Evolutionary conservation across 768 basidiomycete species (phyloP), one percentile per base, ranked within the genome.

Genomic region (Termitomyces sp.): DNA sequence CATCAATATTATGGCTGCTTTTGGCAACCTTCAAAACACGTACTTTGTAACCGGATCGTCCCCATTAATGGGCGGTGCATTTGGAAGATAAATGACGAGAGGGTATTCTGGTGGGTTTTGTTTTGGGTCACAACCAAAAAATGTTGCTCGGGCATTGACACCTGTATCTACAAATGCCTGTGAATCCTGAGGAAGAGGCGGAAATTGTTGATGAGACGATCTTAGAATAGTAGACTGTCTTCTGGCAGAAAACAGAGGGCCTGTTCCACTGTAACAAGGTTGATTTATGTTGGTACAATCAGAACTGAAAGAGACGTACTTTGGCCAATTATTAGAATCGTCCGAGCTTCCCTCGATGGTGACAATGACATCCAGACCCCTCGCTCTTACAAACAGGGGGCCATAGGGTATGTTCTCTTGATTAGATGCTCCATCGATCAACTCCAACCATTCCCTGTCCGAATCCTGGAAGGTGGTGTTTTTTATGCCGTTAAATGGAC

Each of bases 361-460:
- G 16, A 95, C 75, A 62, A 95, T 82, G 4, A 89, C 82, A 64
- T 95, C 92, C 41, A 94, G 63, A 0, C 67, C 76, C 48, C 93
- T 80, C 1, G 81, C 78, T 47, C 82, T 86, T 27, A 91, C 84
- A 53, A 94, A 79, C 27, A 92, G 71, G 1, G 87, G 86, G 19
- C 82, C 84, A 25, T 88, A 74, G 0, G 92, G 92, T 7, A 90
- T 66, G 64, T 89, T 86, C 63, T 90, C 87, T 10, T 70, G 68
- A 63, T 90, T 89, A 21, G 85, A 83, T 19, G 83, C 76, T 0
- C 90, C 90, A 65, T 90, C 90, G 17, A 91, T 79, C 21, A 92
- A 78, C 47, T 85, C 77, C 10, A 92, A 70, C 74, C 80, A 80
- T 14, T 70, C 68, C 25, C 77, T 73, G 50, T 73, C 70, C 0